Conservation (phyloP, 805 yeast species). For the Yamadazyma sp. region DNA sequence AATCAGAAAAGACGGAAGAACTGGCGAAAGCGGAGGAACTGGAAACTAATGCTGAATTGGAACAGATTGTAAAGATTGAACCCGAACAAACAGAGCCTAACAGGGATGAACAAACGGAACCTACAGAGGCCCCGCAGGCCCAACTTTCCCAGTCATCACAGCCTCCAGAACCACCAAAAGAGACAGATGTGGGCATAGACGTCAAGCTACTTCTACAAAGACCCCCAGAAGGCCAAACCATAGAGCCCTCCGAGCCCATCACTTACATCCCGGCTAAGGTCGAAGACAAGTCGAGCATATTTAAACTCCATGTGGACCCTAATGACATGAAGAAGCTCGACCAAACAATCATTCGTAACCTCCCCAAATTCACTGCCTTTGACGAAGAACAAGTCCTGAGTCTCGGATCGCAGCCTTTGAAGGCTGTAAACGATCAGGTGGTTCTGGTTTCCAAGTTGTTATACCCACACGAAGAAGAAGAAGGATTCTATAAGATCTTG, state of each 20-base stretch:
- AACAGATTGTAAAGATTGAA: no score
- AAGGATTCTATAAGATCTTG: conserved; percentile 58
- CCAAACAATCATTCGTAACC: conserved; percentile 45
- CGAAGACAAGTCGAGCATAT: conserved; percentile 29
- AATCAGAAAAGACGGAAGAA: conserved; percentile 4
- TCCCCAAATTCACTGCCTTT: conserved; percentile 51
- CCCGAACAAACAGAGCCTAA: conserved; percentile 15
- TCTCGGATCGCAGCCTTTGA: conserved; percentile 19
- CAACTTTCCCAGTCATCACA: background rate
- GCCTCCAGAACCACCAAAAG: conserved; percentile 10
- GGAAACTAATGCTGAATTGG: no score
- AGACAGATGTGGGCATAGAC: conserved; percentile 28
- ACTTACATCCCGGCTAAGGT: conserved; percentile 8
- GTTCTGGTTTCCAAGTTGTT: conserved; percentile 67
- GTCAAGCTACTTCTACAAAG: conserved; percentile 18
- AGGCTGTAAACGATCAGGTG: conserved; percentile 31
- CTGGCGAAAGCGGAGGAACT: conserved; percentile 3
- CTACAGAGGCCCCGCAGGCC: conserved; percentile 2
- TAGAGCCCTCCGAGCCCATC: background rate
- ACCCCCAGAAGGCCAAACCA: conserved; percentile 24
- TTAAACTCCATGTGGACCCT: conserved; percentile 46
- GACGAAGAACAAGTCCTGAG: conserved; percentile 29
- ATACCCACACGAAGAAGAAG: conserved; percentile 63
- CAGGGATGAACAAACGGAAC: conserved; percentile 1
- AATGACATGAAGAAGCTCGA: conserved; percentile 47